Evolutionary conservation across 2,329 filamentous ascomycete genomes (phyloP), one percentile per base, ranked within the genome.

Genomic region (Metarhizium sp.): DNA sequence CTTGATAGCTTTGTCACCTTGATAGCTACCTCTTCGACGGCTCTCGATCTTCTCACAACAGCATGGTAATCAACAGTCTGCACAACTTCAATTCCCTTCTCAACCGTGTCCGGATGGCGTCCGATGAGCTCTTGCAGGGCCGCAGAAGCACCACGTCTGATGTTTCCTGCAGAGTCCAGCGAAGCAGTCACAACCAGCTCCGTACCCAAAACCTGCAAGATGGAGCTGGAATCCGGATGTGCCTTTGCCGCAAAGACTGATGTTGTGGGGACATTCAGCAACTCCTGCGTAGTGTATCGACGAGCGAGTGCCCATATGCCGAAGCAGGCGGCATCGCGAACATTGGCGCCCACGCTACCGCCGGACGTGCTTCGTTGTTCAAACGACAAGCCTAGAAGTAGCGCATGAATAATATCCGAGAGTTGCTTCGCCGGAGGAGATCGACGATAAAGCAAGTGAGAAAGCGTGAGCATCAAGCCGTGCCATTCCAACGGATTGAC

Each of bases 241-340:
- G 69, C 62, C 55, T 71, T 71, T 55, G 75, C 70, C 14, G 72
- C 67, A 47, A 71, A 63, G 54, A 79, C 65, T 42, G 77, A 71
- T 61, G 74, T 60, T 2, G 75, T 74, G 1, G 81, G 74, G 1
- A 95, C 79, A 0, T 76, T 75, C 11, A 87, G 75, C 6, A 97
- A 77, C 68, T 97, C 92, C 0, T 75, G 66, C 0, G 91, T 96
- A 1, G 82, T 85, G 64, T 97, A 99, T 54, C 92, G 86, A 55
- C 94, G 81, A 25, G 92, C 90, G 7, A 97, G 70, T 1, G 92
- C 88, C 94, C 94, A 99, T 29, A 97, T 86, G 6, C 94, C 94
- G 67, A 97, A 99, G 67, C 92, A 96, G 3, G 94, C 90, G 13
- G 94, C 92, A 73, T 99, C 94, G 50, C 94, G 84, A 16, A 99